These are phyloP conservation scores for Blakeslea trispora DNA, from an alignment of 371 early-diverging fungal genomes.

Conservation along the genomic window DNA sequence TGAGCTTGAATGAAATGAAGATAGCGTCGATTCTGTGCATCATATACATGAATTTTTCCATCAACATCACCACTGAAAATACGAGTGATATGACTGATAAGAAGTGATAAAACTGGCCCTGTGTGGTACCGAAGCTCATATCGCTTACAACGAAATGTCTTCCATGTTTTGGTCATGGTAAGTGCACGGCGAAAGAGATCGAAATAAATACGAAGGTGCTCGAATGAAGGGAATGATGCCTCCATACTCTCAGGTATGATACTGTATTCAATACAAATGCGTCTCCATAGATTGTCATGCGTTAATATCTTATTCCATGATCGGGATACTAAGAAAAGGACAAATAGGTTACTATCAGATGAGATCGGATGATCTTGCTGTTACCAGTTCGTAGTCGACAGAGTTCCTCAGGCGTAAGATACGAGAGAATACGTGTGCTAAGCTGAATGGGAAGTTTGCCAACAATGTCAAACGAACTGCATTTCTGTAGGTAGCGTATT, in stretches of 20 bases:
- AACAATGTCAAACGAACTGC: conserved; percentile 14
- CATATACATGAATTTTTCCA: conserved; percentile 77
- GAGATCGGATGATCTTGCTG: no score
- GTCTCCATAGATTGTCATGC: conserved; percentile 18
- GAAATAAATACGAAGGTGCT: conserved; percentile 10
- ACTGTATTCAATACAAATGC: conserved; percentile 16
- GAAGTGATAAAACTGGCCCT: conserved; percentile 21
- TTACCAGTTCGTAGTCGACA: conserved; percentile 17
- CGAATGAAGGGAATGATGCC: neutral
- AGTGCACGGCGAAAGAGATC: conserved; percentile 17
- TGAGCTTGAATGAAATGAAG: conserved; percentile 54
- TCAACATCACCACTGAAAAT: conserved; percentile 82
- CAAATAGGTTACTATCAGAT: no score
- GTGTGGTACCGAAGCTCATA: conserved; percentile 15
- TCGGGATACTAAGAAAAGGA: no score
- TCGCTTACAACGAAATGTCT: conserved; percentile 13
- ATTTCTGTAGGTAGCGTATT: conserved; percentile 7
- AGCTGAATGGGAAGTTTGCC: conserved; percentile 5
- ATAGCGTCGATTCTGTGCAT: conserved; percentile 48
- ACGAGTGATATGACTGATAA: conserved; percentile 26
- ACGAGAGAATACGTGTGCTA: conserved; percentile 1
- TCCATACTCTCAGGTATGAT: conserved; percentile 6
- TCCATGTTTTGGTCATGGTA: conserved; percentile 18
- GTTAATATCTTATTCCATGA: conserved; percentile 18
- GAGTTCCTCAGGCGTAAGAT: conserved; percentile 21